These are phyloP conservation scores for Magnolia sinica DNA, from an alignment of 164 flowering plant species.

Conservation along the genomic window DNA sequence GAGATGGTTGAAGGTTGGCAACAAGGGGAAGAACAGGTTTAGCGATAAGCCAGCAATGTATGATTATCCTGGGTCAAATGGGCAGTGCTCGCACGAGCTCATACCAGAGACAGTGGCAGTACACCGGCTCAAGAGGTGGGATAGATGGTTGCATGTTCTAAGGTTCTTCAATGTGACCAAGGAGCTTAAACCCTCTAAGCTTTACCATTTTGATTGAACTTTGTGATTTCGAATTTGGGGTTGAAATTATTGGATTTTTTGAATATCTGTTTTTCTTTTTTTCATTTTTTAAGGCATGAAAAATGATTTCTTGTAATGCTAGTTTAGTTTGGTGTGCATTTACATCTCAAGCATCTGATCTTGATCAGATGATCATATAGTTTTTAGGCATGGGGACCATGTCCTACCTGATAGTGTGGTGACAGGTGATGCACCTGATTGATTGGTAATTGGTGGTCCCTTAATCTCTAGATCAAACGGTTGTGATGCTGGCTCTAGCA, in stretches of 20 bases:
- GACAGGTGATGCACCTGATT: no score
- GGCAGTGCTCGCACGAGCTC: slow-evolving; percentile 59
- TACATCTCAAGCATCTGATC: no score
- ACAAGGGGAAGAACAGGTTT: slow-evolving; percentile 41
- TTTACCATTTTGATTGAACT: slow-evolving; percentile 28
- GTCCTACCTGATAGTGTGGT: no score
- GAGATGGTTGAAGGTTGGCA: slow-evolving; percentile 49
- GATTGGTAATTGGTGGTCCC: no score
- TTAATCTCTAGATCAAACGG: no score
- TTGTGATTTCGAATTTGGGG: neutral
- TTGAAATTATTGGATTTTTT: neutral
- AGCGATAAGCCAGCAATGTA: slow-evolving; percentile 56
- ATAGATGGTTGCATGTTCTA: slow-evolving; percentile 49
- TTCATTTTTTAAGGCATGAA: neutral
- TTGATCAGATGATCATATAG: no score
- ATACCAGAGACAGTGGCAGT: slow-evolving; percentile 56
- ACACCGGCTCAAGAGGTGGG: slow-evolving; percentile 58
- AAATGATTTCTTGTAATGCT: neutral
- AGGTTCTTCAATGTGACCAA: slow-evolving; percentile 51
- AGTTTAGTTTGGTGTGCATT: neutral
- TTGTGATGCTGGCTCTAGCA: no score
- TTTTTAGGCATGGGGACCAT: no score
- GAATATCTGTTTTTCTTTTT: neutral
- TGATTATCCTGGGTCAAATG: slow-evolving; percentile 54
- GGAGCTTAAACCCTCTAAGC: slow-evolving; percentile 30